Evolutionary conservation across 176 grass and related monocot species (phyloP), one percentile per base, ranked within the genome.

Genomic region (Tuctoria greenei): DNA sequence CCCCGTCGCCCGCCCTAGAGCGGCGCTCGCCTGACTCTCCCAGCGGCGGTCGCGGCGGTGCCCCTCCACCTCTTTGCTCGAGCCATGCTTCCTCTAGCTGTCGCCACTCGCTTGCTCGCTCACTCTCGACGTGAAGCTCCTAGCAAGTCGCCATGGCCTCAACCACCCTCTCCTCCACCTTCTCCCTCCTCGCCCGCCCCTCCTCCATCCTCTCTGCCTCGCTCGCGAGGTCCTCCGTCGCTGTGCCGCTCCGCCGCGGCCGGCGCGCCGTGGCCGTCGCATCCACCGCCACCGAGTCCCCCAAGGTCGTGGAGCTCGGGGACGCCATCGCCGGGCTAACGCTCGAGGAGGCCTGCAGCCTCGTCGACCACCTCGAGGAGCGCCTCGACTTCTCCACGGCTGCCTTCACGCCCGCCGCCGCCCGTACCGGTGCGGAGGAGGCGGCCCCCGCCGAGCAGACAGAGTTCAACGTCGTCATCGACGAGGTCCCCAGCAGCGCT

Each of bases 381-480:
- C 86, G 86, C 35, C 92, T 96, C 16, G 93, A 89, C 60, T 89
- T 96, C 39, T 85, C 89, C 24, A 84, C 92, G 0, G 89, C 92
- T 6, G 69, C 92, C 7, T 87, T 90, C 77, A 72, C 87, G 21
- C 86, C 89, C 2, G 92, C 92, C 6, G 88, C n/a, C n/a, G n/a
- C n/a, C 89, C 4, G 78, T 91, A 31, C 4, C 2, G 91, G 38
- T 0, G 88, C 40, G 0, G 85, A 56, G 42, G 83, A 75, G 4
- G 80, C 36, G 23, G 76, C 78, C 4, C 85, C 88, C 7, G 79
- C 42, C 3, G 93, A 96, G 93, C 68, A 96, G 71, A 90, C 84
- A 38, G 89, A 96, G 86, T 96, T 96, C 42, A 89, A 88, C 46
- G 89, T 96, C 2, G 76, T 90, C n/a, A 96, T 96, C 66, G 89